phyloP scores from a whole-genome alignment of 176 grass and related monocot genomes.

The Paspalum notatum region DNA sequence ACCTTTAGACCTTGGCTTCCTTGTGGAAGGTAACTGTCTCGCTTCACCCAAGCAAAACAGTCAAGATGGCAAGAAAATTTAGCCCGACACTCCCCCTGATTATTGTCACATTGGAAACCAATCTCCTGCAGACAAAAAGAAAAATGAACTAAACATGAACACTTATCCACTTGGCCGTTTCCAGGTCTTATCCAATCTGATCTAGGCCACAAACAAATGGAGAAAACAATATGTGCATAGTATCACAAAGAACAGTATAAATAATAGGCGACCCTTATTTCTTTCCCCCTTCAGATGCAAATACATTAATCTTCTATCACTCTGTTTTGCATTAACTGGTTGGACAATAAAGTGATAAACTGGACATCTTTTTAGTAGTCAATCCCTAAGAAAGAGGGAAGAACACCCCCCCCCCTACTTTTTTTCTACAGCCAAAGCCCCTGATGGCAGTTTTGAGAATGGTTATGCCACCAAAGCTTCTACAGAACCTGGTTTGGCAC shows the following conservation, averaged over 20 bases:
- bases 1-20: conserved; percentile 99
- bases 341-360: conserved; percentile 19
- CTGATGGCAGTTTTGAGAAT: background rate
- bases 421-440: background rate
- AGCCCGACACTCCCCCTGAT: conserved; percentile 91
- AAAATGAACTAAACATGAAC: conserved; percentile 34
- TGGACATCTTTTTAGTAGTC: background rate
- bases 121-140: conserved; percentile 74
- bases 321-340: conserved; percentile 27
- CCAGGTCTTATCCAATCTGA: conserved; percentile 27
- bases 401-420: no score
- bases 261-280: background rate
- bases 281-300: conserved; percentile 23
- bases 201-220: conserved; percentile 27
- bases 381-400: background rate
- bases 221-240: background rate
- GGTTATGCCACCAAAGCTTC: background rate
- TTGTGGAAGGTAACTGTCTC: conserved; percentile 99
- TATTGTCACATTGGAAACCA: conserved; percentile 87
- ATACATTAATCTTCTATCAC: background rate
- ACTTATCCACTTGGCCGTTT: background rate
- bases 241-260: conserved; percentile 6
- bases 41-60: conserved; percentile 99
- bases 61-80: conserved; percentile 99
- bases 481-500: background rate